phyloP scores from a whole-genome alignment of 2,329 filamentous ascomycete species.

The Nannizziopsis barbatae region DNA sequence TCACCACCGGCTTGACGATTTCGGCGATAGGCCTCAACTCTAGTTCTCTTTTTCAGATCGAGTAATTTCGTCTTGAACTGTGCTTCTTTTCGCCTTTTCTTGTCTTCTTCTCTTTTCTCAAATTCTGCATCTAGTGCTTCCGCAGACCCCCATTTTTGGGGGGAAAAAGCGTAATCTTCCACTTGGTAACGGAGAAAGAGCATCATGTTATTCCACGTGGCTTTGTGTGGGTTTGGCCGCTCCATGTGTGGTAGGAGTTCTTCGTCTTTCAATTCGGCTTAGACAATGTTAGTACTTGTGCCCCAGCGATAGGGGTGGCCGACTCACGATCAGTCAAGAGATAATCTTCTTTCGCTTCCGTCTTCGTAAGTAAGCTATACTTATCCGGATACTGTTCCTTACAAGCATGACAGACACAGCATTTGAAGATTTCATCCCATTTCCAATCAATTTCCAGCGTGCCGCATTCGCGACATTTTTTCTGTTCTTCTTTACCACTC shows the following conservation, averaged over 20 bases:
- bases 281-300: background rate
- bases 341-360: conserved; percentile 91
- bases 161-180: conserved; percentile 76
- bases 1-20: conserved; percentile 44
- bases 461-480: conserved; percentile 72
- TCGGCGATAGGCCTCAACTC: conserved; percentile 77
- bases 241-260: conserved; percentile 78
- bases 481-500: conserved; percentile 50
- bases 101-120: conserved; percentile 62
- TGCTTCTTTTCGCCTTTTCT: conserved; percentile 75
- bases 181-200: conserved; percentile 88
- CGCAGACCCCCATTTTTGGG: conserved; percentile 77
- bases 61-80: conserved; percentile 84
- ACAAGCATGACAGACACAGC: conserved; percentile 66
- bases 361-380: conserved; percentile 92
- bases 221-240: conserved; percentile 87
- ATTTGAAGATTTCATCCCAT: conserved; percentile 75
- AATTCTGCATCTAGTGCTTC: conserved; percentile 85
- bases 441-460: conserved; percentile 86
- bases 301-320: background rate
- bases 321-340: conserved; percentile 75
- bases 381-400: conserved; percentile 86
- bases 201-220: conserved; percentile 98
- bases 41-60: conserved; percentile 84
- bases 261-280: conserved; percentile 79